Base-by-base conservation (phyloP, 331 rosid species). In the Stylosanthes scabra region DNA sequence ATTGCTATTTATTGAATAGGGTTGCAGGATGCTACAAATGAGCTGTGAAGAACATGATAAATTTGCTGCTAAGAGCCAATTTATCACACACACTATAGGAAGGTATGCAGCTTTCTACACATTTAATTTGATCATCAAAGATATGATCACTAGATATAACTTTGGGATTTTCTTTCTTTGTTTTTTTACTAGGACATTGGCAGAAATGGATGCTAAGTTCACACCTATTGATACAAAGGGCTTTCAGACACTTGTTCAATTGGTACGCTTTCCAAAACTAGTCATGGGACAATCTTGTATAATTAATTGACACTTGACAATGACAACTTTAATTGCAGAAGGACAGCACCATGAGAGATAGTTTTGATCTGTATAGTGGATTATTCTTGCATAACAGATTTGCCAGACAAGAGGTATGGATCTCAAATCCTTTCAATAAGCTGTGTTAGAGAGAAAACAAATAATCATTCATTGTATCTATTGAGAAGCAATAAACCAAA, bases 21-120 rank as follows among this genome's bases (percentile, higher is more conserved):
- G 87, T 59, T 87, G 91, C 74, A 81, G 56, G 61, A 87, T 87
- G 91, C 54, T 82, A 13, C 81, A 84, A 60, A 84, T 87, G 83
- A 56, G 85, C 16, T 84, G 91, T 40, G 83, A 82, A 70, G 91
- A 84, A 49, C 91, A 87, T 56, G 91, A 87, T 72, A 78, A 60
- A 74, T 0, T 74, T 45, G 87, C 87, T 39, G 85, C 91, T 28
- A 77, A 66, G 68, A 82, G 87, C 77, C 91, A 84, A 60, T 84
- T 87, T 70, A 51, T 84, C 45, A 78, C 91, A 29, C 91, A 82
- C 81, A 68, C 84, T 10, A 75, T 87, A 50, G 91, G 86, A 59
- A 82, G 91, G 91, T 87, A 80, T 41, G 41, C 12, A 34, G 27
- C 34, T 28, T 58, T 58, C 54, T 40, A 51, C 28, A 61, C 59